These are phyloP conservation scores for Fusarium globosum DNA, from an alignment of 2,329 filamentous ascomycete genomes.

Conservation along the genomic window DNA sequence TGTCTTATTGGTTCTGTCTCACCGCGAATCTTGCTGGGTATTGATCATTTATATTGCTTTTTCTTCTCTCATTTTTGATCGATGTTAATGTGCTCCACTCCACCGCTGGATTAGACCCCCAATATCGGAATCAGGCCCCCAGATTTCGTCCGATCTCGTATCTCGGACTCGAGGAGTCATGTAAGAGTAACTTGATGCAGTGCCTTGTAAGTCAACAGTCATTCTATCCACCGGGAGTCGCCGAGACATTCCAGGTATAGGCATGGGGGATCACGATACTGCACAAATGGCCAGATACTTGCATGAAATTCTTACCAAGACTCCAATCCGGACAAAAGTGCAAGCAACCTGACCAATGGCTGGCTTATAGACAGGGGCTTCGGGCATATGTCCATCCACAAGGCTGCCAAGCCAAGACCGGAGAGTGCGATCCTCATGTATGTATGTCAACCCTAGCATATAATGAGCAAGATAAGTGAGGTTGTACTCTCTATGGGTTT, in stretches of 20 bases:
- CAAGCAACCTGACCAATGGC: not conserved
- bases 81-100: not conserved
- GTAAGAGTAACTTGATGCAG: not conserved
- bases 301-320: not conserved
- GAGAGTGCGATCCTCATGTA: not conserved
- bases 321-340: not conserved
- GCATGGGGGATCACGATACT: not conserved
- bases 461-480: not conserved
- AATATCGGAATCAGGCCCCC: not conserved
- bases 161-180: not conserved
- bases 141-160: not conserved
- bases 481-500: not conserved
- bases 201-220: not conserved
- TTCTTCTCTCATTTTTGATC: not conserved
- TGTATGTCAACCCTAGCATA: not conserved
- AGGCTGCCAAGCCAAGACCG: not conserved
- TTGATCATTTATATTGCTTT: not conserved
- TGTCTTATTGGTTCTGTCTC: not conserved
- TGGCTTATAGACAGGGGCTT: not conserved
- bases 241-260: not conserved
- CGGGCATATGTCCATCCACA: not conserved
- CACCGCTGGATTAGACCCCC: not conserved
- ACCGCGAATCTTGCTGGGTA: too few relatives aligned
- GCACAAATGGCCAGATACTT: not conserved
- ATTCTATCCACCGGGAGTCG: not conserved